These are phyloP conservation scores for Glycine tomentella DNA, from an alignment of 306 rosid genomes.

Conservation along the genomic window DNA sequence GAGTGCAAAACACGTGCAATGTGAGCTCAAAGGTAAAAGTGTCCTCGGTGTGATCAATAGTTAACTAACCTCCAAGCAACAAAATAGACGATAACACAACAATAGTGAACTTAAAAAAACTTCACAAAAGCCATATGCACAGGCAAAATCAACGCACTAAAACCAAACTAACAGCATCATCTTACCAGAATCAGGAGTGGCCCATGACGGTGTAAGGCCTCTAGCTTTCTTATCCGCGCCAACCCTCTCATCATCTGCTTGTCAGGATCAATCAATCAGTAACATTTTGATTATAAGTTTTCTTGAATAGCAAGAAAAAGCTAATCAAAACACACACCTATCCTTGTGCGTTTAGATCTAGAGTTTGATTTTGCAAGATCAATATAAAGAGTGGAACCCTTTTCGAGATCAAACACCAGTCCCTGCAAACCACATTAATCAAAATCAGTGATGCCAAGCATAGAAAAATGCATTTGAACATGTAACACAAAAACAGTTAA, in stretches of 20 bases:
- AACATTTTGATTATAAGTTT: neutral
- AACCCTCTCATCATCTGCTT: slow-evolving; percentile 75
- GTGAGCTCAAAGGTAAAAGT: slow-evolving; percentile 90
- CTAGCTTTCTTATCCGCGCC: slow-evolving; percentile 85
- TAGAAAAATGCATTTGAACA: slow-evolving; percentile 23
- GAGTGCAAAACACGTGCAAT: slow-evolving; percentile 97
- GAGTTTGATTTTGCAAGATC: slow-evolving; percentile 97
- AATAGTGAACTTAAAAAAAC: neutral
- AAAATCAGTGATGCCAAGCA: neutral
- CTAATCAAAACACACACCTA: slow-evolving; percentile 43
- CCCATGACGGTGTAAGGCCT: slow-evolving; percentile 65
- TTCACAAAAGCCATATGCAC: slow-evolving; percentile 18
- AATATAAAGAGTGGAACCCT: slow-evolving; percentile 81
- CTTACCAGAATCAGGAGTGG: slow-evolving; percentile 80
- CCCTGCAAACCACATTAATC: slow-evolving; percentile 69
- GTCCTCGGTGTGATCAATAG: slow-evolving; percentile 75
- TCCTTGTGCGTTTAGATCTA: slow-evolving; percentile 83
- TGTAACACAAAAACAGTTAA: neutral
- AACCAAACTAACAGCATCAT: slow-evolving; percentile 36
- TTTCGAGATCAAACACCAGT: slow-evolving; percentile 96
- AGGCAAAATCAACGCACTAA: slow-evolving; percentile 24
- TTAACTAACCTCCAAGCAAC: slow-evolving; percentile 62
- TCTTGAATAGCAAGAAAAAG: neutral
- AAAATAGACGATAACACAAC: slow-evolving; percentile 33
- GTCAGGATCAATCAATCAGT: slow-evolving; percentile 40